phyloP scores from a whole-genome alignment of 345 rosid species.

The Linum trigynum region DNA sequence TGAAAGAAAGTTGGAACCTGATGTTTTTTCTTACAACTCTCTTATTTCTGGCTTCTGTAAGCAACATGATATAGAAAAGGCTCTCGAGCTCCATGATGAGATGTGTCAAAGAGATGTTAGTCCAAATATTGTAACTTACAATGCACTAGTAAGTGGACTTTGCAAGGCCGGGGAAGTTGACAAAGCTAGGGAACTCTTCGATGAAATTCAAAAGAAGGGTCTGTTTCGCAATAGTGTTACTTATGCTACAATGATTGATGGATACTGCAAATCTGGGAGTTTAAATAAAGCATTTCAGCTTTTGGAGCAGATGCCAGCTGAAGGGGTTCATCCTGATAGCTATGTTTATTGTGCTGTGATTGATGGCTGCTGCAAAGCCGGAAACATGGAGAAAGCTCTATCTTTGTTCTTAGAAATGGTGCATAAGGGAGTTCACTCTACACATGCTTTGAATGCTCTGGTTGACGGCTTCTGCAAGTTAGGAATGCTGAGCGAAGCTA shows the following conservation, averaged over 20 bases:
- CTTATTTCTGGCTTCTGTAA: constrained; percentile 58
- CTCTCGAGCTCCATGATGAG: constrained; percentile 36
- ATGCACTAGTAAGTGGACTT: constrained; percentile 53
- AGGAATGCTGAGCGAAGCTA: constrained; percentile 31
- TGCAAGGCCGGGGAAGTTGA: constrained; percentile 46
- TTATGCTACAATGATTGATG: constrained; percentile 60
- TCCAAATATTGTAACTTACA: constrained; percentile 57
- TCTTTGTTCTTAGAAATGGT: constrained; percentile 40
- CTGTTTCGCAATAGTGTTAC: constrained; percentile 43
- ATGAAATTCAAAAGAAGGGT: constrained; percentile 50
- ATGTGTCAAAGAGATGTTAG: constrained; percentile 46
- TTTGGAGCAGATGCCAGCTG: constrained; percentile 46
- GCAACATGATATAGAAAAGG: constrained; percentile 36
- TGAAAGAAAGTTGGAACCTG: constrained; percentile 46
- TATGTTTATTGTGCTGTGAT: constrained; percentile 53
- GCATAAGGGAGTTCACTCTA: constrained; percentile 40
- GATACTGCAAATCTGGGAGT: constrained; percentile 61
- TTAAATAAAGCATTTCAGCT: constrained; percentile 48
- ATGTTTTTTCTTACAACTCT: constrained; percentile 51
- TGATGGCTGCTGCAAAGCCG: constrained; percentile 60
- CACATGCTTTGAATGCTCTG: constrained; percentile 50
- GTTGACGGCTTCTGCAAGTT: constrained; percentile 52
- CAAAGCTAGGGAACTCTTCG: constrained; percentile 48
- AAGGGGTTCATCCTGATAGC: constrained; percentile 52
- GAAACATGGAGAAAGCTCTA: constrained; percentile 45